Evolutionary conservation across 140 eudicot species (phyloP), one percentile per base, ranked within the genome.

Genomic region (Cichorium intybus): DNA sequence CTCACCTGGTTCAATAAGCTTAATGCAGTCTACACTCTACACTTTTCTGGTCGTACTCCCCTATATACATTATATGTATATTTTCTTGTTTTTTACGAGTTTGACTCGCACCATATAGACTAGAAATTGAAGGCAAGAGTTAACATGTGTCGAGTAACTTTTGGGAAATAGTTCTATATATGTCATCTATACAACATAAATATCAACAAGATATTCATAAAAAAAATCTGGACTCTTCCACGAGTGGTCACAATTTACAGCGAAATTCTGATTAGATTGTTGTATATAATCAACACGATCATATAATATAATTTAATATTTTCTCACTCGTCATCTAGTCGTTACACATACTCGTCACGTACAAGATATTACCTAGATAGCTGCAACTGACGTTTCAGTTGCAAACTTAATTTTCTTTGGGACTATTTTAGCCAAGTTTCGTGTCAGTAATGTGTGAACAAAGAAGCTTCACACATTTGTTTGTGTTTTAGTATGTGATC

Each of bases 281-380:
- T 28, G 62, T 57, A 57, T 29, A 22, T 29, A 57, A 57, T 57
- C 24, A 57, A 57, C 45, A 17, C 11, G 8, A 57, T 57, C 64
- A 31, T 57, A 57, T 57, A 31, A 14, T 29, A 28, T 56, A 20
- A 28, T 3, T 20, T 29, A 31, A 17, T 57, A 29, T 31, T 2
- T 56, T 17, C 18, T 3, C 10, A 56, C 61, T 14, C 9, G 61
- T 15, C 59, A 53, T 31, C n/a, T n/a, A n/a, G n/a, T n/a, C n/a
- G n/a, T n/a, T n/a, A n/a, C n/a, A n/a, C n/a, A n/a, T n/a, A 56
- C 61, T 14, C 9, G 61, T 15, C 59, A 53, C 17, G 56, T 27
- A 27, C 69, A 45, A 46, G 27, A 43, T 0, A 62, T 26, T 10
- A 56, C 24, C 62, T 29, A 41, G 53, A 12, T 59, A 33, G 35